A percentile compares a stretch with the other conserved stretches of the same genome.
Conservation (phyloP, 768 basidiomycete genomes). For the Pulveroboletus sp. region DNA sequence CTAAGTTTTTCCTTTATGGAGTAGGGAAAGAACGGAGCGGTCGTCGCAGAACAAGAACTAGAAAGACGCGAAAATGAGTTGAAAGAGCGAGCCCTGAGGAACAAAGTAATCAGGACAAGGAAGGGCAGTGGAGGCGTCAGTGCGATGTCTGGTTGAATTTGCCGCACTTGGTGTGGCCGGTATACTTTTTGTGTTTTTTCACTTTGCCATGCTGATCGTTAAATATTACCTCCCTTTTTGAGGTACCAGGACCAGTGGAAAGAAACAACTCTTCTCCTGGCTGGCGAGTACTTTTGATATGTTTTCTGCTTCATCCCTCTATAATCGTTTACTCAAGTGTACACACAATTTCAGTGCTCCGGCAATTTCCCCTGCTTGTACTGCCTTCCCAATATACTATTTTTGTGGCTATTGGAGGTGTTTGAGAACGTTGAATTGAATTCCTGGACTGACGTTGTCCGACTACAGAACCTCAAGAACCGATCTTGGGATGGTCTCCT, state of each 20-base stretch:
- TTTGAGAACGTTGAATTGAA: neutral
- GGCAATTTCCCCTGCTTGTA: slow-evolving; percentile 16
- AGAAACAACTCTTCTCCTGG: slow-evolving; percentile 18
- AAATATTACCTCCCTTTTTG: slow-evolving; percentile 15
- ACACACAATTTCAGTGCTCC: slow-evolving; percentile 19
- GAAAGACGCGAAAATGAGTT: slow-evolving; percentile 73
- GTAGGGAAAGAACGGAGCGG: slow-evolving; percentile 14
- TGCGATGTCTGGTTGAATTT: slow-evolving; percentile 19
- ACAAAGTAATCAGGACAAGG: slow-evolving; percentile 76
- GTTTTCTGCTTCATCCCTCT: slow-evolving; percentile 5
- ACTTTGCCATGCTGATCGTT: slow-evolving; percentile 20
- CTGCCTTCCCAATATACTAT: slow-evolving; percentile 16
- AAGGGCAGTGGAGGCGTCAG: slow-evolving; percentile 41
- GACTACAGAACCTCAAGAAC: neutral
- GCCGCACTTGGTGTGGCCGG: slow-evolving; percentile 8
- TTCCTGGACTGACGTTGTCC: neutral
- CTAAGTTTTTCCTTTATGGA: slow-evolving; percentile 16
- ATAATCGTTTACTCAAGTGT: slow-evolving; percentile 21
- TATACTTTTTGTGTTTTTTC: slow-evolving; percentile 21
- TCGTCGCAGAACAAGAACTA: slow-evolving; percentile 43
- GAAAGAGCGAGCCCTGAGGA: slow-evolving; percentile 78
- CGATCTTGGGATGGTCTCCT: no score
- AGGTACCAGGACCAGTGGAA: slow-evolving; percentile 26
- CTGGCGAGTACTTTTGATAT: slow-evolving; percentile 20
- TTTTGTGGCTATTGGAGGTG: slow-evolving; percentile 8